Conservation (phyloP, 805 yeast genomes). For the Pichia exigua region DNA sequence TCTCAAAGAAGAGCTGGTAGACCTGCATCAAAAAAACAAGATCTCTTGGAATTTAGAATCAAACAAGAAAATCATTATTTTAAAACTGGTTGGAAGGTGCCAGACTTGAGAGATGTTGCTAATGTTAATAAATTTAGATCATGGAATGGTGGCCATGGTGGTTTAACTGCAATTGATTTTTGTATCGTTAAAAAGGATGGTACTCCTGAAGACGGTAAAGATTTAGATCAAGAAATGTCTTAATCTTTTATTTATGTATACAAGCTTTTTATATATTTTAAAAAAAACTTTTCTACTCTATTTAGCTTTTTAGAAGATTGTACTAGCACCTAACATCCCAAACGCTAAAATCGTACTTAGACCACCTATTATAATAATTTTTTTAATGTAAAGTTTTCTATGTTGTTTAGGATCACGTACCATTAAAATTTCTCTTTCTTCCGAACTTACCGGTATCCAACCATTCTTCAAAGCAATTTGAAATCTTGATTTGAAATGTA, state of each 20-base stretch:
- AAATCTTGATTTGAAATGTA: slow-evolving; percentile 29
- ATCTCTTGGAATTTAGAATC: slow-evolving; percentile 50
- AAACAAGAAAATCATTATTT: slow-evolving; percentile 58
- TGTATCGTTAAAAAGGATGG: slow-evolving; percentile 28
- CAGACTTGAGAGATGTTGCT: slow-evolving; percentile 56
- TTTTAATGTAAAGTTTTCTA: not conserved
- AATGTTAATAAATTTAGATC: slow-evolving; percentile 53
- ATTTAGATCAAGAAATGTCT: slow-evolving; percentile 6
- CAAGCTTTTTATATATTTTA: not conserved
- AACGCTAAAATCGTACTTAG: not conserved
- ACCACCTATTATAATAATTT: not conserved
- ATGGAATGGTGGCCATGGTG: slow-evolving; percentile 85
- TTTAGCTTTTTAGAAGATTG: not conserved
- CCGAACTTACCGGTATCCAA: slow-evolving; percentile 53
- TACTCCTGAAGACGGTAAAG: slow-evolving; percentile 7
- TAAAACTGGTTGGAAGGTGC: slow-evolving; percentile 60
- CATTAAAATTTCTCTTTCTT: slow-evolving; percentile 34
- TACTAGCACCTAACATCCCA: not conserved
- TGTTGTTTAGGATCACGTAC: slow-evolving; percentile 22
- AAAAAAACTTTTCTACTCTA: not conserved
- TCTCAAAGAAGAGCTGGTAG: slow-evolving; percentile 76
- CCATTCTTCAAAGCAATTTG: slow-evolving; percentile 35
- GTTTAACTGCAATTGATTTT: slow-evolving; percentile 55
- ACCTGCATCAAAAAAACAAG: slow-evolving; percentile 70
- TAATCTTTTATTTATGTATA: not conserved